phyloP scores from a whole-genome alignment of 345 rosid species.

The Eucalyptus regnans region DNA sequence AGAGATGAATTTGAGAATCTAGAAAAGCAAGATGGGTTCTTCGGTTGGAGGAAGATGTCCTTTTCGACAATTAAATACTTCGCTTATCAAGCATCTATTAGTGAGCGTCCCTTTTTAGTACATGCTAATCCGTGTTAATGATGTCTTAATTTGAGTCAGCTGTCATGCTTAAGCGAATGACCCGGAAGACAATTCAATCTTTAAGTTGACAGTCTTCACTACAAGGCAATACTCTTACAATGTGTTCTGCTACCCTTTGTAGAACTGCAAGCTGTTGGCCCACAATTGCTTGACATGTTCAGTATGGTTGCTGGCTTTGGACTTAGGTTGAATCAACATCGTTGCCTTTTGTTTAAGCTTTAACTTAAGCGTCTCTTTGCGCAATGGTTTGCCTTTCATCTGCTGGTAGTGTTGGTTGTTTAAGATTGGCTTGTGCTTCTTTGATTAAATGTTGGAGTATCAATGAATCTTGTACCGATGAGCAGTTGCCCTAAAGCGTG shows the following conservation, averaged over 20 bases:
- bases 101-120: neutral
- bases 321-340: neutral
- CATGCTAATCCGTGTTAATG: neutral
- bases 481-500: neutral
- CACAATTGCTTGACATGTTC: neutral
- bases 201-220: neutral
- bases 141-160: neutral
- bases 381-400: neutral
- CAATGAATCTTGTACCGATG: neutral
- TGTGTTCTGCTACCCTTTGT: neutral
- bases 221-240: neutral
- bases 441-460: neutral
- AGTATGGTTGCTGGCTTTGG: neutral
- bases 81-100: neutral
- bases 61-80: neutral
- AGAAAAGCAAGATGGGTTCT: neutral
- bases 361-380: neutral
- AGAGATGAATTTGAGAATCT: no score
- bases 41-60: neutral
- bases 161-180: neutral
- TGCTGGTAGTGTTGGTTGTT: neutral
- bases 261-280: neutral
- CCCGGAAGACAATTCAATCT: neutral
- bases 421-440: neutral
- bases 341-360: neutral